Evolutionary conservation across 179 eudicot species (phyloP), one percentile per base, ranked within the genome.

Genomic region (Patellifolia procumbens): DNA sequence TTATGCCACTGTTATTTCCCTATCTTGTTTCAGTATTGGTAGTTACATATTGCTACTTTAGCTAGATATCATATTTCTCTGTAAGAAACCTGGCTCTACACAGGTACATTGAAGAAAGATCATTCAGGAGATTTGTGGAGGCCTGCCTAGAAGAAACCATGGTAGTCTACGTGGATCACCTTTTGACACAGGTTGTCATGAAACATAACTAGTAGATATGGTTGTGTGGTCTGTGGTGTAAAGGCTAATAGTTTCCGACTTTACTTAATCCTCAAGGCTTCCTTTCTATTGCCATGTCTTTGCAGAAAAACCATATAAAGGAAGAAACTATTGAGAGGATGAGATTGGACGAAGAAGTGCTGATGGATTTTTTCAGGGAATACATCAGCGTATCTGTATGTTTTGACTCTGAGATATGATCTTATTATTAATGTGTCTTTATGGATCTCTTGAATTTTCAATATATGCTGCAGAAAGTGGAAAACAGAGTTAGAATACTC

Each of bases 51-150:
- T 26, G 20, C 26, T 26, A 61, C 29, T 42, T 51, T 15, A 13
- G 46, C 31, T 48, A 4, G 16, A 39, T 60, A 42, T 34, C 11
- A 43, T 12, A 26, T 26, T 22, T 32, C 35, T 19, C n/a, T 9
- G 0, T 13, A 22, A 39, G 0, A 59, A 53, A 26, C 15, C 8
- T 73, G 68, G 51, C 42, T 49, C 59, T 48, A 71, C 78, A 55
- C 80, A 94, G 97, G 95, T 95, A 95, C 81, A 88, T 93, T 77
- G 99, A 95, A 87, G 99, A 95, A 89, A 87, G 99, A 76, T 95
- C 94, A 35, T 95, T 95, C 82, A 86, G 95, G 84, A 83, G 99
- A 81, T 93, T 95, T 74, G 99, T 95, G 55, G 99, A 95, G 88
- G 90, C 96, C 80, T 95, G 99, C 85, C 86, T 95, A 55, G 97